Conservation (phyloP, 495 filamentous ascomycete genomes). For the Elasticomyces elasticus region DNA sequence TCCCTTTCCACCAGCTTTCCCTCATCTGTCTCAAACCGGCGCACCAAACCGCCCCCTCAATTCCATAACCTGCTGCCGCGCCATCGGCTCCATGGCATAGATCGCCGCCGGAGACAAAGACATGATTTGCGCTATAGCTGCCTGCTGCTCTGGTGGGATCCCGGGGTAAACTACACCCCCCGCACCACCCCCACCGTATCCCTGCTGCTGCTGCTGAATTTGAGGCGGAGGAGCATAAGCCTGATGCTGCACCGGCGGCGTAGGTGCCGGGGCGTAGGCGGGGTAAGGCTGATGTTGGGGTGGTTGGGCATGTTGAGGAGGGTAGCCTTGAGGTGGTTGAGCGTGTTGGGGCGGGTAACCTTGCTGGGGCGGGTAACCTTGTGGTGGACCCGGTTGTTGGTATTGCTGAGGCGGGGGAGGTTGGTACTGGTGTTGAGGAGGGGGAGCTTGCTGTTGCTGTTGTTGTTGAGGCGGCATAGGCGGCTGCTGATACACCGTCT, state of each 20-base stretch:
- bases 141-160: conserved; percentile 24
- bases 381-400: conserved; percentile 25
- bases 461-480: conserved; percentile 28
- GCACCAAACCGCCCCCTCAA: conserved; percentile 43
- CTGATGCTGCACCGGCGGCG: conserved; percentile 47
- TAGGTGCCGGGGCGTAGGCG: conserved; percentile 36
- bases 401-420: conserved; percentile 28
- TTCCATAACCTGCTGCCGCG: conserved; percentile 66
- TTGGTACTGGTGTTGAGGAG: conserved; percentile 22
- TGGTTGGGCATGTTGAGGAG: conserved; percentile 26
- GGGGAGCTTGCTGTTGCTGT: conserved; percentile 12
- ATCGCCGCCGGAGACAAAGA: conserved; percentile 65
- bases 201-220: conserved; percentile 36
- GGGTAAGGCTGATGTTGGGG: conserved; percentile 14
- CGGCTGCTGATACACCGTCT: too few species aligned
- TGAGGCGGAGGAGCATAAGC: conserved; percentile 36
- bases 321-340: too few species aligned
- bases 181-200: conserved; percentile 22
- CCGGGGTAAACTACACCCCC: too few species aligned
- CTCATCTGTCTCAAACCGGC: neutral
- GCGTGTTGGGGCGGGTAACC: too few species aligned
- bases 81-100: conserved; percentile 59
- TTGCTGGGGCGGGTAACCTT: conserved; percentile 1
- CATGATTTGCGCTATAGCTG: conserved; percentile 65
- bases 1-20: neutral